phyloP scores from a whole-genome alignment of 1,139 yeast species.

The Blastobotrys proliferans region DNA sequence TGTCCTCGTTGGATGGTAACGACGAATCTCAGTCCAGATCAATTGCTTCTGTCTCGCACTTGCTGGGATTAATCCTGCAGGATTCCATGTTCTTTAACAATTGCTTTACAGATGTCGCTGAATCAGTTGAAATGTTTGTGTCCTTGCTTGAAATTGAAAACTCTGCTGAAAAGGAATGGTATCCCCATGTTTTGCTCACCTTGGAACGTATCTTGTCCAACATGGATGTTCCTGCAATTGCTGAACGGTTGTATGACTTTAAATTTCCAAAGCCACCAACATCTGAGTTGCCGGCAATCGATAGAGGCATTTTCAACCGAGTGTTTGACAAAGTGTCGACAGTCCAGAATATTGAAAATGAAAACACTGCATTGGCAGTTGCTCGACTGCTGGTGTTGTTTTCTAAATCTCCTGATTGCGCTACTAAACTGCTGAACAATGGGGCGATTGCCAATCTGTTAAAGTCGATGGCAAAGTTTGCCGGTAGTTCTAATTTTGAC shows the following conservation, averaged over 20 bases:
- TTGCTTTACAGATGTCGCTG: constrained; percentile 38
- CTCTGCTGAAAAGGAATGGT: constrained; percentile 27
- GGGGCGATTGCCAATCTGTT: constrained; percentile 38
- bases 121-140: constrained; percentile 34
- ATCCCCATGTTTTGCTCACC: constrained; percentile 32
- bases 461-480: constrained; percentile 27
- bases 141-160: constrained; percentile 21
- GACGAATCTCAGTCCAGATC: constrained; percentile 31
- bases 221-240: constrained; percentile 22
- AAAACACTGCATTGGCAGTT: constrained; percentile 48
- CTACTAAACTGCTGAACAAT: constrained; percentile 43
- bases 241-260: constrained; percentile 4
- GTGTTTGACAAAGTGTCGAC: constrained; percentile 45
- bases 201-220: constrained; percentile 30
- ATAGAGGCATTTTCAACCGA: constrained; percentile 31
- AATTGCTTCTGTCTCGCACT: constrained; percentile 44
- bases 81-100: constrained; percentile 39
- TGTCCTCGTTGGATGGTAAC: constrained; percentile 36
- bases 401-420: constrained; percentile 43
- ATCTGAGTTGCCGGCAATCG: constrained; percentile 26
- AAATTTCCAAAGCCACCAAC: neutral
- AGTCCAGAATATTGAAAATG: constrained; percentile 40
- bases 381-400: constrained; percentile 52
- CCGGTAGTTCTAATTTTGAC: constrained; percentile 27
- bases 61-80: constrained; percentile 46